Evolutionary conservation across 1,284 basidiomycete species (phyloP), one percentile per base, ranked within the genome.

Genomic region (Macrocystidia cucumis): DNA sequence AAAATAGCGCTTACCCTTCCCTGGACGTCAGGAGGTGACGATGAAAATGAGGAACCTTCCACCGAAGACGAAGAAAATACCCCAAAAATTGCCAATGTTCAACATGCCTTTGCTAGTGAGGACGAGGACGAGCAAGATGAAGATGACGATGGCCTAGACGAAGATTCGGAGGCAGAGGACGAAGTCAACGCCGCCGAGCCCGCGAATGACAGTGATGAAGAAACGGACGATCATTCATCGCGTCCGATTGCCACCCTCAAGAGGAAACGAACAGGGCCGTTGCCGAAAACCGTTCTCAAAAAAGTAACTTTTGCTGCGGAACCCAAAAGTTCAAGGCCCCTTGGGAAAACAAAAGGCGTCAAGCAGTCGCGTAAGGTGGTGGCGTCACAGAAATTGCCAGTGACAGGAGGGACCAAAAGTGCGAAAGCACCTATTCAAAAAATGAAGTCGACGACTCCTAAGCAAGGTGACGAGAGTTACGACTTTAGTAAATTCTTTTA

Each of bases 401-500:
- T 47, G 35, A 36, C 34, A 24, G 47, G 45, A 32, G 42, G 40
- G 9, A 48, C 47, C 8, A 53, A 51, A 25, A 43, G 27, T 37
- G 37, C 42, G 17, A 38, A 39, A 13, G 32, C 40, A n/a, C 44
- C 46, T 35, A 54, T 12, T 25, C 8, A 41, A 50, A 60, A 47
- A 54, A 49, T 38, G 19, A 45, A 41, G 29, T 20, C 13, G 6
- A 31, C 36, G n/a, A 17, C 29, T 9, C 43, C 30, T 5, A 45
- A 39, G 20, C 47, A 50, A 34, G 40, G 47, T n/a, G 55, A 54
- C 18, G 64, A 69, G 47, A 63, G 59, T 23, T 77, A 77, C 43
- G 69, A 75, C 47, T 77, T 77, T 47, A 59, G 60, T 27, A 66
- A 65, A 49, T 76, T 69, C 55, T 76, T 77, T 50, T 69, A 41